These are phyloP conservation scores for Arthrobotrys entomopaga DNA, from an alignment of 2,329 filamentous ascomycete species.

Conservation along the genomic window DNA sequence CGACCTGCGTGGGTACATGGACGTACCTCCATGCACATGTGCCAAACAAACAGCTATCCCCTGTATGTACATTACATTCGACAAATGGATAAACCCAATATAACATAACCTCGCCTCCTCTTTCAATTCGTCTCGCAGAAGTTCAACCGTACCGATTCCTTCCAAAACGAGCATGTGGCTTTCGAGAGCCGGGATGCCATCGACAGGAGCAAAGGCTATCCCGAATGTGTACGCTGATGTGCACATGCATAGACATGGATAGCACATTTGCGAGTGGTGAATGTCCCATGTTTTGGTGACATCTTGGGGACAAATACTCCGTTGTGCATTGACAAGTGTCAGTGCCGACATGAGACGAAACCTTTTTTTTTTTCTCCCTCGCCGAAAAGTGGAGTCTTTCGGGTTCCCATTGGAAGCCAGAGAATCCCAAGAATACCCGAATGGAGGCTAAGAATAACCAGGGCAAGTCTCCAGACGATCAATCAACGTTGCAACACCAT, in stretches of 20 bases:
- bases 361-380: neutral
- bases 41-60: neutral
- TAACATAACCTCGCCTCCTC: neutral
- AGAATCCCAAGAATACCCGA: neutral
- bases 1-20: no score
- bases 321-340: slow-evolving; percentile 15
- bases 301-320: slow-evolving; percentile 1
- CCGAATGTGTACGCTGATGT: neutral
- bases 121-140: neutral
- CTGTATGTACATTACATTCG: neutral
- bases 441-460: neutral
- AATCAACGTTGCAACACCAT: no score
- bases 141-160: neutral
- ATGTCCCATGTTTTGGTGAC: neutral
- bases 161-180: slow-evolving; percentile 22
- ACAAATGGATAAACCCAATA: neutral
- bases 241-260: neutral
- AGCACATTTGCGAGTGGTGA: no score
- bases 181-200: neutral
- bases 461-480: no score
- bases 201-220: neutral
- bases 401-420: no score
- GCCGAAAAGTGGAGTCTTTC: neutral
- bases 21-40: neutral
- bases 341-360: slow-evolving; percentile 20